Percentiles rank a stretch among this genome's conserved stretches.
Evolutionary conservation across 495 filamentous ascomycete genomes (phyloP).

Genomic region (Penicillium crystallinum): DNA sequence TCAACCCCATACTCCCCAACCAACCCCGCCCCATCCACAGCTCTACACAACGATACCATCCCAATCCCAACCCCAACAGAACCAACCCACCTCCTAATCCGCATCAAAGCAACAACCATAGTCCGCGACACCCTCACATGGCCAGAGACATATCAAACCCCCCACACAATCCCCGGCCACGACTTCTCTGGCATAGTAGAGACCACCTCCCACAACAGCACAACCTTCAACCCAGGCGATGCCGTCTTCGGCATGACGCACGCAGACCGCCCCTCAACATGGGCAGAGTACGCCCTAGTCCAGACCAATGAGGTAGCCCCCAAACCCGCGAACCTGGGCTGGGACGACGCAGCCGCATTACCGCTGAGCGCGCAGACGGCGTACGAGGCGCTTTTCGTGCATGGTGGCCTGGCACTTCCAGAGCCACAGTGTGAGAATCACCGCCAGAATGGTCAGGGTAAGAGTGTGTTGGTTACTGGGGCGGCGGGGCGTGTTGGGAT

Average conservation of each 20-base stretch:
- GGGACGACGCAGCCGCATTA: constrained; percentile 24
- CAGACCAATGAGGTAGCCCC: constrained; percentile 18
- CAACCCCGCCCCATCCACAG: constrained; percentile 31
- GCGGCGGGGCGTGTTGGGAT: constrained; percentile 30
- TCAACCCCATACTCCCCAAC: constrained; percentile 19
- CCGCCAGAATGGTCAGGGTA: not conserved
- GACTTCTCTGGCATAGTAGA: constrained; percentile 43
- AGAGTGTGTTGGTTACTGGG: constrained; percentile 29
- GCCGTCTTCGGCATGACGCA: constrained; percentile 32
- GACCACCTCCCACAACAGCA: constrained; percentile 8
- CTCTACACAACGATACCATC: constrained; percentile 27
- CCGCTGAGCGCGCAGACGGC: constrained; percentile 33
- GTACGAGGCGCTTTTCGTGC: constrained; percentile 30
- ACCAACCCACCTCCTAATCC: constrained; percentile 24
- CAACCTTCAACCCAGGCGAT: constrained; percentile 23
- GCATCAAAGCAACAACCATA: constrained; percentile 27
- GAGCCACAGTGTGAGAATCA: not conserved
- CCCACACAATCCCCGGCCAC: constrained; percentile 32
- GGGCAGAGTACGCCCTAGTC: constrained; percentile 30
- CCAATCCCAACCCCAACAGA: constrained; percentile 19
- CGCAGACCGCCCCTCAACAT: constrained; percentile 19
- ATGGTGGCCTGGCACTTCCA: constrained; percentile 13
- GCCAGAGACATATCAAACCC: constrained; percentile 28
- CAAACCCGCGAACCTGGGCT: constrained; percentile 21
- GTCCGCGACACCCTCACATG: constrained; percentile 30